Percentiles rank a stretch among this genome's conserved stretches.
phyloP scores from a whole-genome alignment of 2,329 filamentous ascomycete species.

The Cyclaneusma minus region DNA sequence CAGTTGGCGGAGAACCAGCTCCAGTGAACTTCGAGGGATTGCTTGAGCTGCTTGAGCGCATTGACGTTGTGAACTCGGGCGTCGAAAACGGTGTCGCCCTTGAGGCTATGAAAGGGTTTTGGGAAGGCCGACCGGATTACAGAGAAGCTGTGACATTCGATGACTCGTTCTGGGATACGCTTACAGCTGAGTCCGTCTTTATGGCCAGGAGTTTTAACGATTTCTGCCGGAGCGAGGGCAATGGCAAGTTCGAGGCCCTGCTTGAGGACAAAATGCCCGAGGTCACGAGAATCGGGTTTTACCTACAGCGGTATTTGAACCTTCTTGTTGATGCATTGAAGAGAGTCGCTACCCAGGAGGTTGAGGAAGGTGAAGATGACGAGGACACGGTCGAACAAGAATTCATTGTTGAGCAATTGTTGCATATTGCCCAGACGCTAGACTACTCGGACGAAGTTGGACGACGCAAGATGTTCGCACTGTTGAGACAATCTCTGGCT shows the following conservation, averaged over 20 bases:
- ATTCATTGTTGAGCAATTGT: constrained; percentile 88
- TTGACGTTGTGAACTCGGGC: constrained; percentile 83
- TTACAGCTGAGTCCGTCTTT: constrained; percentile 77
- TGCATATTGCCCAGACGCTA: constrained; percentile 80
- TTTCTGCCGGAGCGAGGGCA: constrained; percentile 63
- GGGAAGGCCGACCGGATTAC: constrained; percentile 81
- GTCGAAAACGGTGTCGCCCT: constrained; percentile 80
- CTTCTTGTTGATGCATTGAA: constrained; percentile 50
- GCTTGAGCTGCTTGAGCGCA: constrained; percentile 80
- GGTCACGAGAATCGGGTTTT: constrained; percentile 79
- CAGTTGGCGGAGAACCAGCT: constrained; percentile 28
- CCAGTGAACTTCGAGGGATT: constrained; percentile 67
- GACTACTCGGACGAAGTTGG: constrained; percentile 98
- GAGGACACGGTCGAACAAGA: constrained; percentile 82
- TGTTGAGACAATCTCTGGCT: constrained; percentile 73
- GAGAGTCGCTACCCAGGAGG: constrained; percentile 35
- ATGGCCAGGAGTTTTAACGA: constrained; percentile 88
- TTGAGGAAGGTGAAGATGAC: constrained; percentile 47
- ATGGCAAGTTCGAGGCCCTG: constrained; percentile 58
- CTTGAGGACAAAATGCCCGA: constrained; percentile 91
- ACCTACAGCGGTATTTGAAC: constrained; percentile 65
- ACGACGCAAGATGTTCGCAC: constrained; percentile 84
- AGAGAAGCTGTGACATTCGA: constrained; percentile 56
- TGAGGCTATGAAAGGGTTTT: constrained; percentile 91
- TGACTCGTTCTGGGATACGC: constrained; percentile 64